Evolutionary conservation across 2,329 filamentous ascomycete genomes (phyloP).

Genomic region (Talaromyces sp.): DNA sequence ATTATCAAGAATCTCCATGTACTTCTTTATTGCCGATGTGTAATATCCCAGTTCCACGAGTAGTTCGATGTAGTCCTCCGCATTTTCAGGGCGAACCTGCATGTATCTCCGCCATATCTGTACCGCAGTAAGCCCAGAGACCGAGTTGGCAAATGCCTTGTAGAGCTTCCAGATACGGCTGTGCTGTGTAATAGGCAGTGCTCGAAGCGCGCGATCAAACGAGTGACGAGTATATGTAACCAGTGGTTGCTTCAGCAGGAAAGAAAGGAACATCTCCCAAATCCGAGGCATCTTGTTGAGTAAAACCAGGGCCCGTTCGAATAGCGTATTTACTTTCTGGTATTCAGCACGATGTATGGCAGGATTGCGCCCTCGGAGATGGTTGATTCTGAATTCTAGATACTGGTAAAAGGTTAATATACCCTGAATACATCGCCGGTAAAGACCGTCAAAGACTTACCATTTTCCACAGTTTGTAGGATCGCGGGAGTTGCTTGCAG

Average conservation of each 20-base stretch:
- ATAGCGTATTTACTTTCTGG: conserved; percentile 89
- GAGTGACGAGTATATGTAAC: conserved; percentile 80
- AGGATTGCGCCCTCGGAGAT: conserved; percentile 78
- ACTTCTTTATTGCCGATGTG: conserved; percentile 85
- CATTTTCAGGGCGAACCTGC: conserved; percentile 92
- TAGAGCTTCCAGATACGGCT: conserved; percentile 94
- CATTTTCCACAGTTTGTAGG: conserved; percentile 98
- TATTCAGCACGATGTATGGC: conserved; percentile 76
- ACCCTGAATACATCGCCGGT: conserved; percentile 6
- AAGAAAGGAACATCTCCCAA: conserved; percentile 95
- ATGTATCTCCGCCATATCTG: conserved; percentile 95
- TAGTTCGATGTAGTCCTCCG: conserved; percentile 91
- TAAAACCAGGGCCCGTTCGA: conserved; percentile 85
- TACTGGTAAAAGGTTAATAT: conserved; percentile 55
- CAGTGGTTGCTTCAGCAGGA: conserved; percentile 85
- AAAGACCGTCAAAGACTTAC: conserved; percentile 43
- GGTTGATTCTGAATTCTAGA: conserved; percentile 75
- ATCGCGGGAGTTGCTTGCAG: conserved; percentile 82
- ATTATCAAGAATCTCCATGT: conserved; percentile 90
- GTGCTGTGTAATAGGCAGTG: conserved; percentile 90
- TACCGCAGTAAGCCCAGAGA: conserved; percentile 82
- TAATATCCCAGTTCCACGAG: conserved; percentile 77
- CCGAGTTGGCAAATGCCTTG: conserved; percentile 84
- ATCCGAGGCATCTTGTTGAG: conserved; percentile 98
- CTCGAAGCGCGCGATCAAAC: conserved; percentile 88